Conservation (phyloP, 345 rosid species). For the Diplotaxis tenuifolia region DNA sequence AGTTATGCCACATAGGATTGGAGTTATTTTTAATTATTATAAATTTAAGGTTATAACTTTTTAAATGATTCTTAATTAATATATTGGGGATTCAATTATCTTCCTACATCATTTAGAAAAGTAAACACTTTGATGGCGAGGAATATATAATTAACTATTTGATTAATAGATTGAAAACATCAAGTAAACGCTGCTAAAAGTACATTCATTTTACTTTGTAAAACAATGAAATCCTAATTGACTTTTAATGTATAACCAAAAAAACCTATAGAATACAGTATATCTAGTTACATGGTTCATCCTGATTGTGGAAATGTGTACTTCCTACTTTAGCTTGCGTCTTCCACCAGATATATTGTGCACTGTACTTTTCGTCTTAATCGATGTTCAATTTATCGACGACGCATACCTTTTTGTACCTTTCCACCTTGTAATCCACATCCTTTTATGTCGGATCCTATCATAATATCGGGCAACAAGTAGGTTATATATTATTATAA, state of each 20-base stretch:
- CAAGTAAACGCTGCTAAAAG: neutral
- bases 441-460: neutral
- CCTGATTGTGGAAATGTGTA: neutral
- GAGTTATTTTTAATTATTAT: too few species aligned
- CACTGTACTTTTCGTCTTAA: neutral
- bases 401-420: neutral
- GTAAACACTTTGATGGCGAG: neutral
- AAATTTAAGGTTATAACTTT: too few species aligned
- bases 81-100: neutral
- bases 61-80: too few species aligned
- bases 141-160: neutral
- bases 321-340: neutral
- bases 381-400: neutral
- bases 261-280: neutral
- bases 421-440: neutral
- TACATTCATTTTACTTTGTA: neutral
- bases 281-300: neutral
- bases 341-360: neutral
- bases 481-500: neutral
- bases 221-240: neutral
- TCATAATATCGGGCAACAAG: neutral
- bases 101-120: neutral
- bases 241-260: neutral
- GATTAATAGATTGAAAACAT: neutral
- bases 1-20: too few species aligned